phyloP scores from a whole-genome alignment of 225 moss, liverwort and hornwort genomes.

The Polytrichum commune region DNA sequence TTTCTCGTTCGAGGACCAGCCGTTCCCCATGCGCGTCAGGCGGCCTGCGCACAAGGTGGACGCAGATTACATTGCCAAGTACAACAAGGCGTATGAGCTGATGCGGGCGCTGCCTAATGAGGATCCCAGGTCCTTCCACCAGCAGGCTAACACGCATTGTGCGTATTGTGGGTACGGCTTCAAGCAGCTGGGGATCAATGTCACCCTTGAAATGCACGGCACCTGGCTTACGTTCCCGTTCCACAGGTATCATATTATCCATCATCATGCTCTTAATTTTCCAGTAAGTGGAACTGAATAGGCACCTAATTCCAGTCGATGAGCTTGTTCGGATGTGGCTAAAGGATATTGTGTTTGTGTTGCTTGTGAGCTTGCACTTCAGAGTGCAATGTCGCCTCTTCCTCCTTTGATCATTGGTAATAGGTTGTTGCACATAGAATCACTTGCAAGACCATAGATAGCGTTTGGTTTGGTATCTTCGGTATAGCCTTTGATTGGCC shows the following conservation, averaged over 20 bases:
- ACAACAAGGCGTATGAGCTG: slow-evolving; percentile 32
- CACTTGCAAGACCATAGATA: too few relatives aligned
- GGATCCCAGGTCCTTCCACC: slow-evolving; percentile 31
- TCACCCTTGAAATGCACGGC: slow-evolving; percentile 36
- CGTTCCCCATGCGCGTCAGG: slow-evolving; percentile 15
- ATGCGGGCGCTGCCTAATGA: slow-evolving; percentile 38
- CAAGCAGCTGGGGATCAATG: slow-evolving; percentile 32
- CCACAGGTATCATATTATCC: slow-evolving; percentile 9
- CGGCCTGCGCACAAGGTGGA: slow-evolving; percentile 29
- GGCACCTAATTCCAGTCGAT: too few relatives aligned
- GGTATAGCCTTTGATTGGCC: too few relatives aligned
- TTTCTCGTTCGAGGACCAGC: slow-evolving; percentile 17
- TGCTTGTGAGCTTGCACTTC: too few relatives aligned
- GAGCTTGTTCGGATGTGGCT: too few relatives aligned
- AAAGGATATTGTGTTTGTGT: too few relatives aligned
- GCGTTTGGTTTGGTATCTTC: too few relatives aligned
- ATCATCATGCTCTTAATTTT: too few relatives aligned
- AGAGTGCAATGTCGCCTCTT: too few relatives aligned
- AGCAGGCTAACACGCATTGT: slow-evolving; percentile 37
- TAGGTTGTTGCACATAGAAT: too few relatives aligned
- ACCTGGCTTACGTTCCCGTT: slow-evolving; percentile 38
- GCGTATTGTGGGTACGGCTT: slow-evolving; percentile 34
- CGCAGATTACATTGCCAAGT: slow-evolving; percentile 27
- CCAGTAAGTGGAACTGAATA: too few relatives aligned
- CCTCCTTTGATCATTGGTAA: too few relatives aligned